Conservation (phyloP, 495 filamentous ascomycete genomes). For the Xylaria flabelliformis region DNA sequence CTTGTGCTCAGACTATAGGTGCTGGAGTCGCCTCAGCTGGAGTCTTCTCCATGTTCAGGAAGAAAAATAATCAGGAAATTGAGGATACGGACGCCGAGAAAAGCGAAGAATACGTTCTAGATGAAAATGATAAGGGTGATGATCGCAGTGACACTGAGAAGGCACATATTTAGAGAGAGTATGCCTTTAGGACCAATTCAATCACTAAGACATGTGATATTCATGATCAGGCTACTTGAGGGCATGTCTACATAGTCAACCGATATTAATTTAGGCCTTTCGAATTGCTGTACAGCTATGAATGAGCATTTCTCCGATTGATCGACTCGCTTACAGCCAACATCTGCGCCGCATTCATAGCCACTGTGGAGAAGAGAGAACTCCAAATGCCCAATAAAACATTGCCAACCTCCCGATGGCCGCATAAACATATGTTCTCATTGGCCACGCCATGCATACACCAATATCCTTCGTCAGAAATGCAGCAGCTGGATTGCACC, state of each 20-base stretch:
- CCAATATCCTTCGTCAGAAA: too few relatives aligned
- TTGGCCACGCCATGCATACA: too few relatives aligned
- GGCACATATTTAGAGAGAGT: neutral
- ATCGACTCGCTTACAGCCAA: too few relatives aligned
- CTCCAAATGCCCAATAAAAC: too few relatives aligned
- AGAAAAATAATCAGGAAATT: neutral
- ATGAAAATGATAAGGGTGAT: too few relatives aligned
- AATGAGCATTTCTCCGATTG: neutral
- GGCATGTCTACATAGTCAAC: neutral
- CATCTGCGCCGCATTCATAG: too few relatives aligned
- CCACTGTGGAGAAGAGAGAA: too few relatives aligned
- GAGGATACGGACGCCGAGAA: neutral
- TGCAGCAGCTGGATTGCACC: too few relatives aligned
- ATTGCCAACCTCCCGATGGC: too few relatives aligned
- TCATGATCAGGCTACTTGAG: neutral
- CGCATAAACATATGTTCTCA: too few relatives aligned
- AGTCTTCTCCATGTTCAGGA: neutral
- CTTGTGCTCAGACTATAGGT: conserved; percentile 17
- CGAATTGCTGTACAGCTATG: neutral
- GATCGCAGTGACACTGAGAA: neutral
- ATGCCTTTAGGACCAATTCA: neutral
- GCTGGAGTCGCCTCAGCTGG: neutral
- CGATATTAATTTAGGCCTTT: neutral
- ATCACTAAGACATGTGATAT: neutral
- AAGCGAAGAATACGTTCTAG: neutral